These are phyloP conservation scores for Paracorniculantispora psalliotae DNA, from an alignment of 2,329 filamentous ascomycete species.

Conservation along the genomic window DNA sequence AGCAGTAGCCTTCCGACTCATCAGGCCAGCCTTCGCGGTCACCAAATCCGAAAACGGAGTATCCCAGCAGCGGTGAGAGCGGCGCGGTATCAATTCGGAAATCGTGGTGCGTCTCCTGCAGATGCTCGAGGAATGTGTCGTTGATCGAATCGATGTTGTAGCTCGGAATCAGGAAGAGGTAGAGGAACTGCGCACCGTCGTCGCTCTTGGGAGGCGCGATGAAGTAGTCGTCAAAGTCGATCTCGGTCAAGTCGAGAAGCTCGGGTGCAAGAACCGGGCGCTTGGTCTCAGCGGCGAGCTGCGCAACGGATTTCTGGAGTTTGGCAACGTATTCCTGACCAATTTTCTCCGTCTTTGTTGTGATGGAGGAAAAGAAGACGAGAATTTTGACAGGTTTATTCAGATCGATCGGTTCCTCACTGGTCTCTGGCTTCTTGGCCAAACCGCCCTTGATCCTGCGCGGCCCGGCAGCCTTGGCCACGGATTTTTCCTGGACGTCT, in stretches of 20 bases:
- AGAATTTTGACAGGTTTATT: conserved; percentile 60
- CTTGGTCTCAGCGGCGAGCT: conserved; percentile 35
- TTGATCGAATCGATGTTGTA: conserved; percentile 95
- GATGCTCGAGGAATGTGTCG: conserved; percentile 78
- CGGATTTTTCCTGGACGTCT: conserved; percentile 22
- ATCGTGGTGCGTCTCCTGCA: conserved; percentile 91
- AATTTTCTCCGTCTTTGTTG: conserved; percentile 72
- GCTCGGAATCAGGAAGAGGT: conserved; percentile 78
- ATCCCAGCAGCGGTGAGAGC: conserved; percentile 70
- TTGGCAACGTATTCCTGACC: conserved; percentile 58
- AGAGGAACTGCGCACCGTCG: conserved; percentile 62
- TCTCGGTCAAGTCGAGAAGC: conserved; percentile 72
- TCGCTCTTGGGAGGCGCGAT: conserved; percentile 63
- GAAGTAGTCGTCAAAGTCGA: conserved; percentile 93
- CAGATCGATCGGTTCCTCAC: conserved; percentile 25
- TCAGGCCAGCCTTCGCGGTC: conserved; percentile 90
- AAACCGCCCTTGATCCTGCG: conserved; percentile 44
- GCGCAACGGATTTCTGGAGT: conserved; percentile 48
- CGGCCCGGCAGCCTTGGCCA: conserved; percentile 37
- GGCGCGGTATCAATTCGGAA: conserved; percentile 92
- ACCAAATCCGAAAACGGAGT: conserved; percentile 90
- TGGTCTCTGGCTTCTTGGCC: conserved; percentile 26
- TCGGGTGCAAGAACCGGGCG: conserved; percentile 52
- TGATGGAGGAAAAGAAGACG: conserved; percentile 87
- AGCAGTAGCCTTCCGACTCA: conserved; percentile 86